Conservation (phyloP, 257 asterid species). For the Apocynum venetum region DNA sequence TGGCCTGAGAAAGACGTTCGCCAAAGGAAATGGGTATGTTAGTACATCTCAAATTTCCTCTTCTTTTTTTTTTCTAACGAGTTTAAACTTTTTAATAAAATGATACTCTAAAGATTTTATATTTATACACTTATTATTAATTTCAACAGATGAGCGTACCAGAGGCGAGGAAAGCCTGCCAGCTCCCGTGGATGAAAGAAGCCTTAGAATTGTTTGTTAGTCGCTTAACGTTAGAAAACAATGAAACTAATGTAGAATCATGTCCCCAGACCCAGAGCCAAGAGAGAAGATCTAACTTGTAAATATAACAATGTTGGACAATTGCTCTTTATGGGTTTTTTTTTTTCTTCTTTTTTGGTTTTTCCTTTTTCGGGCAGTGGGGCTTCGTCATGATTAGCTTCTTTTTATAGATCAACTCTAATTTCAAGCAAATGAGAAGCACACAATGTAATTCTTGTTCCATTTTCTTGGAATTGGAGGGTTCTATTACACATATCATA, state of each 20-base stretch:
- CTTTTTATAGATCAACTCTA: neutral
- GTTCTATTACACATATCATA: neutral
- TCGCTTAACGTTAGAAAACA: constrained; percentile 16
- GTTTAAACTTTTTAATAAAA: too few relatives aligned
- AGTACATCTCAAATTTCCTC: neutral
- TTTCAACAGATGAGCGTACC: constrained; percentile 31
- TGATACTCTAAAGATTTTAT: too few relatives aligned
- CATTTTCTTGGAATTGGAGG: constrained; percentile 21
- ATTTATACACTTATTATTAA: too few relatives aligned
- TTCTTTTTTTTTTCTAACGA: too few relatives aligned
- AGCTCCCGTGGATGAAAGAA: constrained; percentile 44
- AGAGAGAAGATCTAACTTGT: constrained; percentile 23
- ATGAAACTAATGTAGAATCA: neutral
- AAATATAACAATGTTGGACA: neutral
- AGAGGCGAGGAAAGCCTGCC: constrained; percentile 41
- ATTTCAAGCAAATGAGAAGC: constrained; percentile 16
- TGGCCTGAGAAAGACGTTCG: constrained; percentile 94
- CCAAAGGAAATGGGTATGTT: constrained; percentile 68
- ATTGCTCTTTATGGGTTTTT: neutral
- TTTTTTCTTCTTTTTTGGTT: neutral
- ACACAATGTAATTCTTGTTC: constrained; percentile 7
- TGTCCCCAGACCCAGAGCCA: constrained; percentile 7
- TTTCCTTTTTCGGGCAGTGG: neutral
- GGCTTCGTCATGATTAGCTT: too few relatives aligned
- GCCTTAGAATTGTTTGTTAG: constrained; percentile 36